Evolutionary conservation across 352 stramenopile genomes (phyloP), one percentile per base, ranked within the genome.

Genomic region (Discostella stelligera): DNA sequence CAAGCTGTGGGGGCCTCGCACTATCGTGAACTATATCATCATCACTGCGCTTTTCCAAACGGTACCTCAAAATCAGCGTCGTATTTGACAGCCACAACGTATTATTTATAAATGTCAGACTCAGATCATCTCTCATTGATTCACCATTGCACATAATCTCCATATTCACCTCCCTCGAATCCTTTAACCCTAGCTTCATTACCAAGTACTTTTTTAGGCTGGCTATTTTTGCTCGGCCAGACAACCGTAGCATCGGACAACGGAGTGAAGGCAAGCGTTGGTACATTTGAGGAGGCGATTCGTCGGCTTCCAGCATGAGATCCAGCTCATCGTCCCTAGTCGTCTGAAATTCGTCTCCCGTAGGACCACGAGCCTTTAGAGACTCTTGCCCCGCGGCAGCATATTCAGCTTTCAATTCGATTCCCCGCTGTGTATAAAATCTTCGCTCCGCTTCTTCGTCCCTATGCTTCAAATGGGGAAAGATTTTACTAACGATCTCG

Each of bases 141-240:
- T 74, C 66, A 14, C 67, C 76, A 73, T 85, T 80, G 66, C 78
- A 86, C 16, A 78, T 59, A 55, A 89, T 44, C 71, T 87, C 74
- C 65, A 89, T 73, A 55, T 77, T 64, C 56, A 50, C 69, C 7
- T 46, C 44, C 50, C 55, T 63, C 18, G 50, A 55, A 67, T 82
- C 64, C 20, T 64, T 77, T 56, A 82, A 59, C 21, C 71, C 56
- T 16, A 88, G 59, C 52, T 70, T 73, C 54, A 80, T 84, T 3
- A 77, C 32, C 13, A 90, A 59, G 61, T 88, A 90, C 60, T 84
- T 85, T 53, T 86, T 85, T 18, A 90, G 37, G 44, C 82, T 84
- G n/a, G 59, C 23, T 32, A 89, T 78, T 73, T 86, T 84, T 23
- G 85, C 55, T 9, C 70, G 56, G 6, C 80, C 80, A 11, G 79